A percentile compares a stretch with the other conserved stretches of the same genome.
Evolutionary conservation across 805 yeast species (phyloP).

Genomic region (Suhomyces sp.): DNA sequence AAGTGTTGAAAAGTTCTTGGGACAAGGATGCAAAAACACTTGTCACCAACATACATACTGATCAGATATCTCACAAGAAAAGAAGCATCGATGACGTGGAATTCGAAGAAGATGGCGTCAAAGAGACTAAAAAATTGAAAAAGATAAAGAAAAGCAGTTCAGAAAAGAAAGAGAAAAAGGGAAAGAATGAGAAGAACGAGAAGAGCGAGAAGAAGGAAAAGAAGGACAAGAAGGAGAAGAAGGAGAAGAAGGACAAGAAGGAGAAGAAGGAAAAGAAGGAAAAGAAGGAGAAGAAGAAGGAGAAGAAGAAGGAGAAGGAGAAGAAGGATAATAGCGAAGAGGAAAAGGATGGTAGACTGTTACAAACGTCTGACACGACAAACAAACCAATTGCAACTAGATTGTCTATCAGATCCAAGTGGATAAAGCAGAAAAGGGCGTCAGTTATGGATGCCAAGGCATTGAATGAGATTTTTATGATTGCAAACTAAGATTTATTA

Average conservation of each 20-base stretch:
- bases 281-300: conserved; percentile 26
- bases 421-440: conserved; percentile 87
- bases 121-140: conserved; percentile 18
- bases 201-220: conserved; percentile 17
- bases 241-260: conserved; percentile 9
- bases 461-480: conserved; percentile 90
- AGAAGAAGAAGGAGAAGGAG: conserved; percentile 21
- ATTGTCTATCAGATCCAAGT: conserved; percentile 70
- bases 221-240: conserved; percentile 12
- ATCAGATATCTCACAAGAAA: conserved; percentile 19
- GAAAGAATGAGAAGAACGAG: conserved; percentile 25
- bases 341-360: conserved; percentile 1
- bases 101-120: conserved; percentile 15
- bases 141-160: conserved; percentile 24
- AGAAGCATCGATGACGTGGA: conserved; percentile 15
- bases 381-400: conserved; percentile 30
- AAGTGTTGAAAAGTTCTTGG: conserved; percentile 79
- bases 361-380: conserved; percentile 9
- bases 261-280: conserved; percentile 23
- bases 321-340: conserved; percentile 7
- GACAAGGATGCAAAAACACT: conserved; percentile 49
- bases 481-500: conserved; percentile 40
- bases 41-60: conserved; percentile 14
- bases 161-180: conserved; percentile 18
- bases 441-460: conserved; percentile 89